Base-by-base conservation (phyloP, 192 early-diverging fungal genomes). In the Gigaspora rosea region DNA sequence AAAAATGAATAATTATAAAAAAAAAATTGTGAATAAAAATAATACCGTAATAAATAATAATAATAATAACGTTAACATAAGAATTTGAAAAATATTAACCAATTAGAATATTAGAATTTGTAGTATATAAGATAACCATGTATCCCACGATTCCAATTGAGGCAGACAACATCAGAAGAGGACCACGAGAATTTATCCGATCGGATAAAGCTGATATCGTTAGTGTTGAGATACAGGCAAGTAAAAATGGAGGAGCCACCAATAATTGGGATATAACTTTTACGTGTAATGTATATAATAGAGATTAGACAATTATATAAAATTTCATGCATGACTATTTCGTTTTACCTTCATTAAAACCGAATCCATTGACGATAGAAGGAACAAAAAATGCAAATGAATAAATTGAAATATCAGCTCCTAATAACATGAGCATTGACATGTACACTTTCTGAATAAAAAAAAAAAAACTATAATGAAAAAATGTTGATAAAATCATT, bases 351-450 rank as follows among this genome's bases (percentile, higher is more conserved):
- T 84, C 65, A 22, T 79, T 69, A 77, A 88, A 93, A 1, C 91
- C 90, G 84, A 94, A 88, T 48, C 85, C 82, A 41, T 85, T 84
- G 70, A 94, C 86, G 20, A 94, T 92, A 18, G 88, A 89, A 1
- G 93, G 92, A 56, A 94, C 80, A 76, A 92, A 92, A 22, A 91
- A 86, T 57, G 86, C 84, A 50, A 91, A 86, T 66, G 88, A 89
- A 54, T 90, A 91, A 8, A 90, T 78, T 13, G 91, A 88, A 10
- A 87, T 92, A 69, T 86, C 83, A 61, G 86, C 84, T 13, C 90
- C 88, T 67, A 93, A 91, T 70, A 89, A 90, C 32, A 90, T 87
- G 18, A 92, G 56, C 46, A 86, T 83, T 22, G 87, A 83, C 51
- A 90, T 77, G 22, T 88, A 69, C 5, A 84, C 80, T 71, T 84